phyloP scores from a whole-genome alignment of 768 basidiomycete species.

The Tricholoma sp. region DNA sequence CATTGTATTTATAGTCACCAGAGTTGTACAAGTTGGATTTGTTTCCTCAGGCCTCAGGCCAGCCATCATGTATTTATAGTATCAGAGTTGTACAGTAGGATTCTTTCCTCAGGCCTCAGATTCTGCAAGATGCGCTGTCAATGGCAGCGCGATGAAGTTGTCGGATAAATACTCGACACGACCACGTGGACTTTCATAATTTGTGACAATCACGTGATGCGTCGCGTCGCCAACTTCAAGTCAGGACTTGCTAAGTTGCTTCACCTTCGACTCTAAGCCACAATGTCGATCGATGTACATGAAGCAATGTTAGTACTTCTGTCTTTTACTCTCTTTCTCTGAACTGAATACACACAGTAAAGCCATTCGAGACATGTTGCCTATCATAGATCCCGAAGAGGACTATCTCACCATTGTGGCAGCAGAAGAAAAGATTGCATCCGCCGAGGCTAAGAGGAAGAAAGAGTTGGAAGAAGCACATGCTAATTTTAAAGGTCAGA shows the following conservation, averaged over 20 bases:
- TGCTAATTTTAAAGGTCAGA: conserved; percentile 55
- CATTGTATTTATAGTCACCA: too few species aligned
- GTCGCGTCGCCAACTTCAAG: conserved; percentile 5
- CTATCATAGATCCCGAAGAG: conserved; percentile 73
- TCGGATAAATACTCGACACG: too few species aligned
- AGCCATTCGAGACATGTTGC: conserved; percentile 63
- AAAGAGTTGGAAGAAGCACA: conserved; percentile 69
- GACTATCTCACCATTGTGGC: conserved; percentile 73
- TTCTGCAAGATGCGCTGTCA: too few species aligned
- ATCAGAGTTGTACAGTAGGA: too few species aligned
- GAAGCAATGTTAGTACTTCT: conserved; percentile 38
- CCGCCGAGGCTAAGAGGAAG: conserved; percentile 51
- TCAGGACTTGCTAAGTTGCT: not conserved
- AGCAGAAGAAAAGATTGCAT: conserved; percentile 64
- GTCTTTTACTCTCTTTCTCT: not conserved
- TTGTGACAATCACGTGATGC: not conserved
- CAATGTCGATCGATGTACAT: conserved; percentile 37
- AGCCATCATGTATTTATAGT: too few species aligned
- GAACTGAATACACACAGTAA: conserved; percentile 35
- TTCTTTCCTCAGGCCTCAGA: too few species aligned
- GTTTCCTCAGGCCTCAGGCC: too few species aligned
- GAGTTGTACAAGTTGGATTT: too few species aligned
- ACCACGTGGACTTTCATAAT: too few species aligned
- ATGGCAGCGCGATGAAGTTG: too few species aligned
- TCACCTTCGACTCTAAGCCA: not conserved